Base-by-base conservation (phyloP, 1,284 basidiomycete species). In the Hypsizygus ulmarius region DNA sequence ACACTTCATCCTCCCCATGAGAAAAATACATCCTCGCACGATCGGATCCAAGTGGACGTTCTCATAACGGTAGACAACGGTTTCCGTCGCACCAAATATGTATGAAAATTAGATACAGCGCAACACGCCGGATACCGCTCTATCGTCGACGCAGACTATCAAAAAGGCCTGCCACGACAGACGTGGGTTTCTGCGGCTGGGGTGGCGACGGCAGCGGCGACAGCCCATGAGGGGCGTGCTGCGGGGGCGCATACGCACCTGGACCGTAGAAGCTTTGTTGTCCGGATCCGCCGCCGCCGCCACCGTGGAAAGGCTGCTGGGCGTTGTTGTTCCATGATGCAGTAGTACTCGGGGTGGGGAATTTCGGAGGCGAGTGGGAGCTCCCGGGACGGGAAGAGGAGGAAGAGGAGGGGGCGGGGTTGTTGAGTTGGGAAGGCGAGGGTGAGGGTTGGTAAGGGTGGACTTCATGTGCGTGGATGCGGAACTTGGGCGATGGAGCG, bases 401-500 rank as follows among this genome's bases (percentile, higher is more conserved):
- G 21, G 27, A 10, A 35, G 33, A 11, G 45, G 34, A 5, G 44
- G 41, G 5, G 33, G 6, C 18, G 7, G 40, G 47, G 32, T 44
- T 50, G 27, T 43, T 45, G n/a, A 45, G 18, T 39, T 39, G 47
- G 6, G 52, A 35, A 8, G 45, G 49, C 3, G 52, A 44, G 7
- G 50, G 37, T 5, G 52, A 50, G 18, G 43, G 37, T 11, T 35
- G 37, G 10, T 43, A n/a, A 11, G 38, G 12, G 18, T 33, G 45
- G 2, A 37, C 14, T 43, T 49, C 45, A 14, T 43, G 36, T 15
- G 41, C 34, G 27, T 50, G 45, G 8, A 16, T 15, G 28, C 34
- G 39, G 28, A n/a, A 32, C 11, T 36, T 18, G 18, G 51, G 43
- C 21, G 49, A 47, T 18, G 49, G 38, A 7, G 40, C 35, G 6